Conservation (phyloP, 345 rosid genomes). For the Boechera divaricarpa region DNA sequence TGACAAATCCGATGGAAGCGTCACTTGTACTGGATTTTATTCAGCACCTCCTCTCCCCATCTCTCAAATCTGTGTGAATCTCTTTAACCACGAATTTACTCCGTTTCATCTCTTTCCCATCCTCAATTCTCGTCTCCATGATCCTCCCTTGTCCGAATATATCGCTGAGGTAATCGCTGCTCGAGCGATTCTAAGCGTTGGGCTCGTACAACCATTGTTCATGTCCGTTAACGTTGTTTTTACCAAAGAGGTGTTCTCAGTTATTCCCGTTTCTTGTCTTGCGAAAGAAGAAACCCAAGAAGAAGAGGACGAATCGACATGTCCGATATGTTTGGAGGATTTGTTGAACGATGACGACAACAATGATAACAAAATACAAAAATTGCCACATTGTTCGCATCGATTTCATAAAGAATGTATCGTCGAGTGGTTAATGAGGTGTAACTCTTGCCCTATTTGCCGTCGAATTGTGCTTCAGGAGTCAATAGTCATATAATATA, state of each 20-base stretch:
- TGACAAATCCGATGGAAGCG: background rate
- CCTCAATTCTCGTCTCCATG: constrained; percentile 2
- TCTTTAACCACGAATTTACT: background rate
- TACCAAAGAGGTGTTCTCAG: background rate
- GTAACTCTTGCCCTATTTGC: constrained; percentile 22
- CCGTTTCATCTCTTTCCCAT: background rate
- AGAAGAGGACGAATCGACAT: background rate
- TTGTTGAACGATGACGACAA: background rate
- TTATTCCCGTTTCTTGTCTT: background rate
- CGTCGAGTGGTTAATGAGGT: background rate
- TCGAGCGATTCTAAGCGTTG: background rate
- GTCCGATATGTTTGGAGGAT: background rate
- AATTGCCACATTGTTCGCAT: background rate
- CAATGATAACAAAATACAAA: too few species aligned
- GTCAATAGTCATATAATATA: too few species aligned
- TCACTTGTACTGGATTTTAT: background rate
- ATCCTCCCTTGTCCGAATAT: background rate
- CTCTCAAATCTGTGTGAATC: background rate
- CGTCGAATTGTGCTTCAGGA: background rate
- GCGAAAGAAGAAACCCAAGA: background rate
- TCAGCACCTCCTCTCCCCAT: background rate
- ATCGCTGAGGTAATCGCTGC: background rate
- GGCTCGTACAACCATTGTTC: background rate
- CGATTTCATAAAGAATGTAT: background rate
- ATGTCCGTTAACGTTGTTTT: background rate